A percentile compares a stretch with the other conserved stretches of the same genome.
phyloP scores from a whole-genome alignment of 208 protist species.

The Leishmania tropica region DNA sequence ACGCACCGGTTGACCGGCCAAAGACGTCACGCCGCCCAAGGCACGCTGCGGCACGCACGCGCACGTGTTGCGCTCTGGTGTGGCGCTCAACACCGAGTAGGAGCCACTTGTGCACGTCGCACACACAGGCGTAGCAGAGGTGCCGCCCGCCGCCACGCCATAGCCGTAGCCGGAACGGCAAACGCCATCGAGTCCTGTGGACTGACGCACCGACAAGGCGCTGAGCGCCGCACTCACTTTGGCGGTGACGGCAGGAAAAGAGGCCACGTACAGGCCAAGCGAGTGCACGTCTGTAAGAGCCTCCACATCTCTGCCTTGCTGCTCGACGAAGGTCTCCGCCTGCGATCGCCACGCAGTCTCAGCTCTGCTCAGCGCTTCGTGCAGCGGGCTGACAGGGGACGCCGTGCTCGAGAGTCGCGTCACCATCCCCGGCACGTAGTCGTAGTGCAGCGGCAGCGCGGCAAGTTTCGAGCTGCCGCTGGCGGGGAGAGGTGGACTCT shows the following conservation, averaged over 20 bases:
- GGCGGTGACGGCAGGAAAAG: slow-evolving; percentile 7
- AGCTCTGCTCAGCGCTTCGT: slow-evolving; percentile 8
- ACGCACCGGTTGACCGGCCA: neutral
- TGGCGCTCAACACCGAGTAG: slow-evolving; percentile 23
- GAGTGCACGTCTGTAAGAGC: slow-evolving; percentile 3
- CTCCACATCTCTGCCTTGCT: slow-evolving; percentile 7
- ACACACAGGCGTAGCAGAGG: neutral
- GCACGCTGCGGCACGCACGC: slow-evolving; percentile 28
- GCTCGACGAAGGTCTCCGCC: neutral
- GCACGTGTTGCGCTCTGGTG: slow-evolving; percentile 15
- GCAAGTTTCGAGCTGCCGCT: neutral
- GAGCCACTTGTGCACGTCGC: slow-evolving; percentile 5
- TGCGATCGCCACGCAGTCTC: slow-evolving; percentile 17
- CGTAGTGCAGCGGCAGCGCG: slow-evolving; percentile 22
- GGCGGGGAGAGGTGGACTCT: neutral
- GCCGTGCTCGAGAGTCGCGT: slow-evolving; percentile 9
- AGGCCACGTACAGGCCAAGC: neutral
- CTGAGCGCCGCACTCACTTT: slow-evolving; percentile 19
- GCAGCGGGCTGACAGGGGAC: slow-evolving; percentile 2
- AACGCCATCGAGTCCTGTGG: slow-evolving; percentile 23
- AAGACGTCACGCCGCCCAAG: neutral
- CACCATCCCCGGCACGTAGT: slow-evolving; percentile 34
- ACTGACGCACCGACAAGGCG: neutral
- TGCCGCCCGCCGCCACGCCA: neutral
- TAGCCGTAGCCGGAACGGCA: slow-evolving; percentile 23